A percentile compares a stretch with the other conserved stretches of the same genome.
phyloP scores from a whole-genome alignment of 1,139 yeast species.

The Yamadazyma atmosphaerica region DNA sequence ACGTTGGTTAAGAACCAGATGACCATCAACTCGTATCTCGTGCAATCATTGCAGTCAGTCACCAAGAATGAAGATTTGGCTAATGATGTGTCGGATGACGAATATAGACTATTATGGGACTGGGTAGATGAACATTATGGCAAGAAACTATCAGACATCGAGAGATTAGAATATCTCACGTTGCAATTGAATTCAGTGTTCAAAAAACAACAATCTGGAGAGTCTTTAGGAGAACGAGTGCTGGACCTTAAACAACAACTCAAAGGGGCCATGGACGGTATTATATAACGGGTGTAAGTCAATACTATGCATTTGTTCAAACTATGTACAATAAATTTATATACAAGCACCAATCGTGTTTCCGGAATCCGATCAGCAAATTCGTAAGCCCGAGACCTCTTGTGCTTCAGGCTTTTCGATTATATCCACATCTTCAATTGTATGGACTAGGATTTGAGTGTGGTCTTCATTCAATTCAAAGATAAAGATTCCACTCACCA shows the following conservation, averaged over 20 bases:
- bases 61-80: slow-evolving; percentile 5
- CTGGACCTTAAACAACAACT: slow-evolving; percentile 18
- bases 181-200: slow-evolving; percentile 19
- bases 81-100: slow-evolving; percentile 2
- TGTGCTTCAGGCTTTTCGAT: slow-evolving; percentile 45
- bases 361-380: slow-evolving; percentile 21
- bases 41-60: slow-evolving; percentile 10
- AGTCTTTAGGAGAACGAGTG: slow-evolving; percentile 11
- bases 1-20: slow-evolving; percentile 27
- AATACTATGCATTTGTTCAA: slow-evolving; percentile 14
- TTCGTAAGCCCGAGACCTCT: slow-evolving; percentile 28
- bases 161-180: slow-evolving; percentile 26
- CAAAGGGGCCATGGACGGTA: slow-evolving; percentile 8
- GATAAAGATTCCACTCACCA: slow-evolving; percentile 69
- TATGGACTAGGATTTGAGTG: slow-evolving; percentile 63
- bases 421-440: slow-evolving; percentile 74
- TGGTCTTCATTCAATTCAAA: slow-evolving; percentile 68
- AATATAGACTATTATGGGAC: slow-evolving; percentile 22
- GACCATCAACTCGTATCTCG: slow-evolving; percentile 22
- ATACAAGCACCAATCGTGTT: neutral
- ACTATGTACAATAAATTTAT: neutral
- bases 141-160: slow-evolving; percentile 20
- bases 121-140: slow-evolving; percentile 23
- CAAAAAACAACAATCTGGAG: slow-evolving; percentile 7
- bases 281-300: slow-evolving; percentile 11